These are phyloP conservation scores for Lichtheimia corymbifera DNA, from an alignment of 371 early-diverging fungal genomes.

Conservation along the genomic window DNA sequence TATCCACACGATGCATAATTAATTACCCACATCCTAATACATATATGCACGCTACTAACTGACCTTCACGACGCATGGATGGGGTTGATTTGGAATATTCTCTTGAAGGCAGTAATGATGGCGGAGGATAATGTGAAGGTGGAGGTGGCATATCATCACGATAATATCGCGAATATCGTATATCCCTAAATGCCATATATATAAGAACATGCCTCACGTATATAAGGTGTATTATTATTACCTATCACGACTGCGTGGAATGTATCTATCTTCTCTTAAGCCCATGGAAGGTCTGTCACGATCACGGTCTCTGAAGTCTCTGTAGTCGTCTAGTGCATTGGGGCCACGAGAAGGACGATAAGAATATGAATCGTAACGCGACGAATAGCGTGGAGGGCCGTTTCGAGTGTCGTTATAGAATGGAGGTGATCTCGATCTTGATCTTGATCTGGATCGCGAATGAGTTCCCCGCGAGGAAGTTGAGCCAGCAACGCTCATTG, in stretches of 20 bases:
- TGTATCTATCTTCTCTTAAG: conserved; percentile 47
- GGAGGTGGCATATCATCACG: conserved; percentile 42
- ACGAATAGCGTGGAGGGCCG: conserved; percentile 30
- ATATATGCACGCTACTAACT: background rate
- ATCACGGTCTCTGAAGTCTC: conserved; percentile 55
- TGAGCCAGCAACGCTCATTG: conserved; percentile 55
- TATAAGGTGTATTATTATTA: conserved; percentile 2
- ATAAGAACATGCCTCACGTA: too few relatives aligned
- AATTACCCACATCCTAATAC: too few relatives aligned
- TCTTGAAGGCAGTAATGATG: conserved; percentile 26
- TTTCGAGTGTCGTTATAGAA: conserved; percentile 42
- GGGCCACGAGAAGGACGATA: conserved; percentile 41
- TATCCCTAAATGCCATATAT: conserved; percentile 21
- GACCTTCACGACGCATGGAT: conserved; percentile 35
- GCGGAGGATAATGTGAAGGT: conserved; percentile 31
- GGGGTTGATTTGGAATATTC: conserved; percentile 32
- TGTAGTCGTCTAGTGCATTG: conserved; percentile 44
- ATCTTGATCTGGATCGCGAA: conserved; percentile 41
- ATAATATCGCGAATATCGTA: conserved; percentile 48
- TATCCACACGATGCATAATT: too few relatives aligned
- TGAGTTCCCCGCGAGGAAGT: conserved; percentile 52
- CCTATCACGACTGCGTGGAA: conserved; percentile 38
- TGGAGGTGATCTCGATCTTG: conserved; percentile 51
- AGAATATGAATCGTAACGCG: conserved; percentile 41
- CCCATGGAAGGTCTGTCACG: conserved; percentile 37